Evolutionary conservation across 2,329 filamentous ascomycete species (phyloP), one percentile per base, ranked within the genome.

Genomic region (Hypomyces rosellus): DNA sequence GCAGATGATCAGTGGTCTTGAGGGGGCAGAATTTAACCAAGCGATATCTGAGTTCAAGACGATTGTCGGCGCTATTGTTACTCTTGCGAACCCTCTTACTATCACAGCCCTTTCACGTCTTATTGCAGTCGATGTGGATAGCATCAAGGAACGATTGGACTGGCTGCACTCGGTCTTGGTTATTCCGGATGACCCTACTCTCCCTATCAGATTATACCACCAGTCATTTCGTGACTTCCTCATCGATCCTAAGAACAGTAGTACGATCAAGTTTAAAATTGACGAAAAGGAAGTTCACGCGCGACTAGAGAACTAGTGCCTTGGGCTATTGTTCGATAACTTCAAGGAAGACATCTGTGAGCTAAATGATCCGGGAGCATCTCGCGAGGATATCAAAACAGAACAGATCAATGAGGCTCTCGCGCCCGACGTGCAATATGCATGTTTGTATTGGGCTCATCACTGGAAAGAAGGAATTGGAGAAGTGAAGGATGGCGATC

Each of bases 171-270:
- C 68, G 0, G 62, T 71, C 5, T 45, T 73, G 0, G 54, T 56
- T 20, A 51, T 71, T 3, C 65, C 68, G 2, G 33, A 46, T 3
- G 30, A 54, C 5, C 2, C 48, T 9, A 44, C 53, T 0, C 8
- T 20, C 3, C 63, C 65, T 0, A 45, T 71, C 4, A 58, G 57
- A 15, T 52, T 65, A 1, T 59, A 67, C 4, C 68, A 73, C 43
- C 51, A 65, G 11, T 71, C 69, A 0, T 73, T 73, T 46, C 63
- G 64, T 14, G 67, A 72, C 40, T 61, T 60, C 2, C 18, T 60
- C 2, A 1, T 54, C 9, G 55, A 67, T 30, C 46, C 33, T 37
- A 62, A 8, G 60, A 56, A 54, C 48, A 18, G 46, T 34, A 14
- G 8, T 38, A 38, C 36, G 36, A n/a, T 5, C 11, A 16, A 41